Conservation (phyloP, 768 basidiomycete species). For the Boletellus ananiceps region DNA sequence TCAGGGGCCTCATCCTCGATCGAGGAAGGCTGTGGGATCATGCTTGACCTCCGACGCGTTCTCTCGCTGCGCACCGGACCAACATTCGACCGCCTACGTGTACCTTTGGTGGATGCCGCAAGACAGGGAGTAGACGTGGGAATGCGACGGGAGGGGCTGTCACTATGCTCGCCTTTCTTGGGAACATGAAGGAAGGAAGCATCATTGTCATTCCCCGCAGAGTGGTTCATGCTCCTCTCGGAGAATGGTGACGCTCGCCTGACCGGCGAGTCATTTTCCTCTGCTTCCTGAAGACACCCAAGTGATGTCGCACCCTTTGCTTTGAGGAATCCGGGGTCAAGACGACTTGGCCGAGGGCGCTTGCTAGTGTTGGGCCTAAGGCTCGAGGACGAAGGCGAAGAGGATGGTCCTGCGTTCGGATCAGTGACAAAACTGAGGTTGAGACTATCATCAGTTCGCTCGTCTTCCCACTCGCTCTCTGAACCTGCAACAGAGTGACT, state of each 20-base stretch:
- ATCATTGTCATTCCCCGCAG: conserved; percentile 25
- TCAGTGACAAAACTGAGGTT: conserved; percentile 47
- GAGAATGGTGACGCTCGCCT: conserved; percentile 42
- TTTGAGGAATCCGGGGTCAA: conserved; percentile 66
- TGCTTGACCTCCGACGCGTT: conserved; percentile 67
- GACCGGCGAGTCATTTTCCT: conserved; percentile 48
- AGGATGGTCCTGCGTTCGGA: conserved; percentile 20
- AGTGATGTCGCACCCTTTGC: conserved; percentile 46
- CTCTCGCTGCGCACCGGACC: conserved; percentile 76
- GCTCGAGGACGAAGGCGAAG: conserved; percentile 31
- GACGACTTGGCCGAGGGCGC: conserved; percentile 58
- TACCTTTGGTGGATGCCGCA: conserved; percentile 34
- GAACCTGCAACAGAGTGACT: conserved; percentile 53
- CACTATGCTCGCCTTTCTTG: conserved; percentile 34
- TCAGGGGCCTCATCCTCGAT: conserved; percentile 34
- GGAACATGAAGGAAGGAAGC: conserved; percentile 24
- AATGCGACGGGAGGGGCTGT: conserved; percentile 48
- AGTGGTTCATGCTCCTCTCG: conserved; percentile 64
- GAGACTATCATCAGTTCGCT: conserved; percentile 77
- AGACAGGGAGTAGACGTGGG: conserved; percentile 42
- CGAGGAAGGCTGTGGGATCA: conserved; percentile 69
- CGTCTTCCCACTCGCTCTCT: conserved; percentile 89
- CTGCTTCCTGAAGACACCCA: conserved; percentile 66
- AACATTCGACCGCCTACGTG: conserved; percentile 65
- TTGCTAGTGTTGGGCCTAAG: conserved; percentile 25